phyloP scores from a whole-genome alignment of 306 rosid species.

The Abrus pulchellus region DNA sequence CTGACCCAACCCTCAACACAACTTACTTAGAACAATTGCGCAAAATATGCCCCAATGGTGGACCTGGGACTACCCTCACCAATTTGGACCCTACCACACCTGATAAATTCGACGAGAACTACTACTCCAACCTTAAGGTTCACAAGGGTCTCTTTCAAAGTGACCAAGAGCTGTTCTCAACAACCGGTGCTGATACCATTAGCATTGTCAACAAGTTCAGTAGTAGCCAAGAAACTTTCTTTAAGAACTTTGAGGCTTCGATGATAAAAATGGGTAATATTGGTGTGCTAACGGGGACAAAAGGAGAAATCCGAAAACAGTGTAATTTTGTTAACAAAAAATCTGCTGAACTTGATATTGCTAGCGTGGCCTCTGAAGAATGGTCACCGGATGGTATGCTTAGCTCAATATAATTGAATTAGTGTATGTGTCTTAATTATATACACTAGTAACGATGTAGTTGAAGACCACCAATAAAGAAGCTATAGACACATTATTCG shows the following conservation, averaged over 20 bases:
- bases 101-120: slow-evolving; percentile 44
- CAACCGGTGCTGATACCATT: slow-evolving; percentile 43
- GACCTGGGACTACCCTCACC: slow-evolving; percentile 12
- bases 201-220: slow-evolving; percentile 42
- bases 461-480: slow-evolving; percentile 28
- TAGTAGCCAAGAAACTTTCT: slow-evolving; percentile 24
- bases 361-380: background rate
- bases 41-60: slow-evolving; percentile 35
- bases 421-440: background rate
- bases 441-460: background rate
- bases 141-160: slow-evolving; percentile 47
- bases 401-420: slow-evolving; percentile 37
- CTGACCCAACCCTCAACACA: slow-evolving; percentile 52
- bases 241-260: slow-evolving; percentile 25
- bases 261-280: slow-evolving; percentile 56
- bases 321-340: slow-evolving; percentile 49
- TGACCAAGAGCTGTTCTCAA: slow-evolving; percentile 56
- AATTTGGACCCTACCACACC: slow-evolving; percentile 51
- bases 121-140: slow-evolving; percentile 46
- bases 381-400: slow-evolving; percentile 21
- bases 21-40: slow-evolving; percentile 31
- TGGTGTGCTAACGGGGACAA: slow-evolving; percentile 43
- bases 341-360: slow-evolving; percentile 21
- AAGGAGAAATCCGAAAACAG: slow-evolving; percentile 50
- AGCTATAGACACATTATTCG: slow-evolving; percentile 21